Base-by-base conservation (phyloP, 345 rosid genomes). In the Bruguiera parviflora region DNA sequence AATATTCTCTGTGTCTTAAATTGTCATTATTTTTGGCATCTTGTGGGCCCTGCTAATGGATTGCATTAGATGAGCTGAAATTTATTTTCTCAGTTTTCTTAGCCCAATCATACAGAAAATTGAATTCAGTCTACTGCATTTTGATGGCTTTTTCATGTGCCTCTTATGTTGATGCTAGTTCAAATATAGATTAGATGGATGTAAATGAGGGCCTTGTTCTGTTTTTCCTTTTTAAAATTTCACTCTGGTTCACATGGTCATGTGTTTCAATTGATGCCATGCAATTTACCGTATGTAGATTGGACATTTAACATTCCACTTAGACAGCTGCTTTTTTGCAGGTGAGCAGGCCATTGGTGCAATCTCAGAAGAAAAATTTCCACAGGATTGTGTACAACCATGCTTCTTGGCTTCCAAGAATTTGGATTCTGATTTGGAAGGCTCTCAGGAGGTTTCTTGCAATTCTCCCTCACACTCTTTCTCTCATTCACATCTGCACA, bases 331-430 rank as follows among this genome's bases (percentile, higher is more conserved):
- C 56, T 52, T 56, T 58, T 72, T 75, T 61, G 66, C 80, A 84
- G 80, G 76, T 64, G 77, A 37, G 81, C 81, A 66, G 74, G 80
- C 67, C 63, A 71, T 69, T 77, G 69, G 51, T 64, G 82, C 59
- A 68, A 59, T 73, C 61, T 65, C 72, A 15, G 83, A 72, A 58
- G 86, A 78, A 61, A 77, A 78, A 53, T 61, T 75, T 71, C 71
- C 68, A 29, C 86, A 79, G 67, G 81, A 83, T 75, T 85, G 62
- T 58, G 63, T 35, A 35, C 77, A 66, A 63, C 68, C 53, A 78
- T 81, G 69, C 33, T 79, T 79, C 57, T 58, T 79, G 64, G 84
- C 70, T 67, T 68, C 72, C 66, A 87, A 88, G 82, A 85, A 79
- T 53, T 79, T 61, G 56, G 79, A 47, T 22, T 73, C 64, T 74